phyloP scores from a whole-genome alignment of 1,284 basidiomycete species.

The Trametes sp. region DNA sequence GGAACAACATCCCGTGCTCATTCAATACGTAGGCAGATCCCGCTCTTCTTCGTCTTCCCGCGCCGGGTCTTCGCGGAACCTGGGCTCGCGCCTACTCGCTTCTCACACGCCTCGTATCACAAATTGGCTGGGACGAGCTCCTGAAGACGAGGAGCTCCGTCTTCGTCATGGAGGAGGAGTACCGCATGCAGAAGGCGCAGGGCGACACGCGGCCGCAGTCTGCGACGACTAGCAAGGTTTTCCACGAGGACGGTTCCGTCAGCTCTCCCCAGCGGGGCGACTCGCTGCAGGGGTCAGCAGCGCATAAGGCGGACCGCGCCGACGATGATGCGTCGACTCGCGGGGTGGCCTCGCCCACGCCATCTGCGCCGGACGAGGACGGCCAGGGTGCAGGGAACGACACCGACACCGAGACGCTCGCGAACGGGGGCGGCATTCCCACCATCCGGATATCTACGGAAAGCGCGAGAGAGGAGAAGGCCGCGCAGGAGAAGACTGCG shows the following conservation, averaged over 20 bases:
- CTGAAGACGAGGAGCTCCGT: conserved; percentile 93
- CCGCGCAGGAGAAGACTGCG: conserved; percentile 41
- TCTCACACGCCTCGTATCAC: conserved; percentile 87
- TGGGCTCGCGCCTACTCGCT: conserved; percentile 96
- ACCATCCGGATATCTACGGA: conserved; percentile 91
- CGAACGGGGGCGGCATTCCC: conserved; percentile 63
- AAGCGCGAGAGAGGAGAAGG: conserved; percentile 52
- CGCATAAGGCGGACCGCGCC: conserved; percentile 40
- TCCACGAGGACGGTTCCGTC: conserved; percentile 30
- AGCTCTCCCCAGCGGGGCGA: conserved; percentile 28
- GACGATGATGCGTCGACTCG: conserved; percentile 83
- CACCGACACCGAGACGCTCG: conserved; percentile 37
- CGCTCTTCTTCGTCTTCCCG: conserved; percentile 91
- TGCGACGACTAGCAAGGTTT: conserved; percentile 24
- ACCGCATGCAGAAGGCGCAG: conserved; percentile 87
- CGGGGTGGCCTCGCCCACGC: conserved; percentile 52
- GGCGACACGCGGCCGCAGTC: conserved; percentile 50
- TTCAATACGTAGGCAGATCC: conserved; percentile 76
- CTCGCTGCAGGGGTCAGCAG: conserved; percentile 28
- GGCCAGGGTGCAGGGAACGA: conserved; percentile 27
- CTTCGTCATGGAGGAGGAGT: conserved; percentile 99
- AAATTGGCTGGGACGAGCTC: conserved; percentile 99
- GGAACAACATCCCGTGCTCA: background rate
- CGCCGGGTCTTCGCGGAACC: conserved; percentile 93
- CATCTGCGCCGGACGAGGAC: conserved; percentile 31